Evolutionary conservation across 2,329 filamentous ascomycete species (phyloP), one percentile per base, ranked within the genome.

Genomic region (Coniochaeta hoffmannii): DNA sequence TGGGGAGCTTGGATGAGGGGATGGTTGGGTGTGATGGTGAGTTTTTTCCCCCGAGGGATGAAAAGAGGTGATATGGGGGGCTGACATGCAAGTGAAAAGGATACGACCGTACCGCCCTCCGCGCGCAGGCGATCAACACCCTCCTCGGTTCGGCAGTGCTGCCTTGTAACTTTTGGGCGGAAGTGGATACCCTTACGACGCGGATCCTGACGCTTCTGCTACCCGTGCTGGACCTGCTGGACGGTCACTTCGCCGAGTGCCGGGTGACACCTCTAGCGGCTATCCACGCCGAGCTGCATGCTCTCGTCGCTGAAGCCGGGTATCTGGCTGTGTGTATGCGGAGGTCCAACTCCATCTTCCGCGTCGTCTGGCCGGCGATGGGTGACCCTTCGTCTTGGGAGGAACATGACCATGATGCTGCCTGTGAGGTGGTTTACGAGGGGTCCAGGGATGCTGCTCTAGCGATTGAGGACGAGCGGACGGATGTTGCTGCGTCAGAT

Each of bases 111-210:
- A 74, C 71, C 50, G 52, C 59, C 15, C 59, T 64, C n/a, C 68
- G 71, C 28, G 60, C 66, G 17, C 57, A 64, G 10, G 61, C 61
- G 4, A 66, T 69, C 28, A 63, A 65, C 50, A 55, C 62, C 14
- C 56, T 64, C 2, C 53, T 74, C 4, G 56, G 54, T 9, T 6
- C 15, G 4, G 3, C 28, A 14, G 56, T 64, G 0, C 26, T 73
- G 15, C 66, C 72, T 0, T 54, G 52, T 0, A 30, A 61, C 2
- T 76, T 76, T 63, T 76, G 71, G 71, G 46, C 58, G 1, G 53
- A 55, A 10, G 70, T 76, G 10, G 73, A 73, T 51, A 58, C 62
- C 14, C 58, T 73, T 24, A 59, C 72, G 1, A 62, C 65, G 1
- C 64, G 68, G 55, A 61, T 68, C 2, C 60, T 65, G 4, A 56